phyloP scores from a whole-genome alignment of 331 rosid genomes.

The Rhamnella rubrinervis region DNA sequence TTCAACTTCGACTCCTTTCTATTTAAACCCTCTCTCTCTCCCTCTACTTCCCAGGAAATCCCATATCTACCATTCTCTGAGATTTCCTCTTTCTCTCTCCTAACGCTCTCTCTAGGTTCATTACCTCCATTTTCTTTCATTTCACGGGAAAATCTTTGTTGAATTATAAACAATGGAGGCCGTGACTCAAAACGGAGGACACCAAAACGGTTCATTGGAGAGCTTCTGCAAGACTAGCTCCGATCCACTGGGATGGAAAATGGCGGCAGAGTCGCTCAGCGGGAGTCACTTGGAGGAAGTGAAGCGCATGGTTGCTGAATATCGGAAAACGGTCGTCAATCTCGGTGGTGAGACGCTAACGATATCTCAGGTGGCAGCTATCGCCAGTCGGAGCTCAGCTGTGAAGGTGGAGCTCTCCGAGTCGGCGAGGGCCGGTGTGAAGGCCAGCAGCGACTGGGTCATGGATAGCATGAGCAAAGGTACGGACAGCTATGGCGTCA shows the following conservation, averaged over 20 bases:
- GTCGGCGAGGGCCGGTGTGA: constrained; percentile 61
- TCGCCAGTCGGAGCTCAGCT: constrained; percentile 41
- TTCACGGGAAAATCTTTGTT: not conserved
- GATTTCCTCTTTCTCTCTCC: constrained; percentile 14
- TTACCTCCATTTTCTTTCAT: not conserved
- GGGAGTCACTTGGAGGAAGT: constrained; percentile 88
- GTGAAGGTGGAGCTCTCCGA: constrained; percentile 73
- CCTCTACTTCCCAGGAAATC: constrained; percentile 28
- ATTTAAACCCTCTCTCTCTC: constrained; percentile 25
- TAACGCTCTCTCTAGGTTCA: not conserved
- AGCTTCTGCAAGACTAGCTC: constrained; percentile 31
- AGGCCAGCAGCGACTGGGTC: constrained; percentile 95
- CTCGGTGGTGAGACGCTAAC: constrained; percentile 77
- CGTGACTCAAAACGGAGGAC: constrained; percentile 16
- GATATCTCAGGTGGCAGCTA: constrained; percentile 75
- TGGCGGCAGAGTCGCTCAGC: constrained; percentile 59
- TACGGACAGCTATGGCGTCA: constrained; percentile 76
- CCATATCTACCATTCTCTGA: not conserved
- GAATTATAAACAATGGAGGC: constrained; percentile 9
- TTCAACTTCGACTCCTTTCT: not conserved
- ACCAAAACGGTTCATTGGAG: constrained; percentile 26
- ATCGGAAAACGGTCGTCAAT: constrained; percentile 50
- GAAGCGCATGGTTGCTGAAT: constrained; percentile 84
- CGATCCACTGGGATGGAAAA: constrained; percentile 79
- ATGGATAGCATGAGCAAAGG: constrained; percentile 75